Base-by-base conservation (phyloP, 1,284 basidiomycete species). In the Polyporus tsugae region DNA sequence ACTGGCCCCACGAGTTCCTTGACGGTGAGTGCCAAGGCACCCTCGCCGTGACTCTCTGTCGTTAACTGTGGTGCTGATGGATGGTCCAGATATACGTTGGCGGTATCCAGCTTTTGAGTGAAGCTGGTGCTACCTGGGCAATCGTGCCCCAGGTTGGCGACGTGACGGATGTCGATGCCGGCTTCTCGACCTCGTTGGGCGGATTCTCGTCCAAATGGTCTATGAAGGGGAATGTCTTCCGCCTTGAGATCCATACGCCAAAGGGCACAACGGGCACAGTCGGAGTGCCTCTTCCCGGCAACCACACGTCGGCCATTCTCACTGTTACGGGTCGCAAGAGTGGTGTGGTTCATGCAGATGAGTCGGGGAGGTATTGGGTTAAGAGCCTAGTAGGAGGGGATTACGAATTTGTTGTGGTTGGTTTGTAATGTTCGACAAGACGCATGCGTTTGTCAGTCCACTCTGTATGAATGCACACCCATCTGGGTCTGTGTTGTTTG, bases 1-100 rank as follows among this genome's bases (percentile, higher is more conserved):
- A 72, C 71, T 3, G 71, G 71, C 19, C 71, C 71, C 7, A 72
- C 71, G 29, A 72, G 68, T 60, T 68, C 71, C 1, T 62, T 72
- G 13, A 72, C 71, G 60, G 71, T 68, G 33, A 19, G 52, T 49
- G 9, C 46, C 46, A 6, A 10, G 6, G 46, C 2, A 2, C n/a
- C 46, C 22, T 49, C n/a, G 19, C 6, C 7, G 6, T 49, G 52
- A 55, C 25, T 13, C 5, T 33, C 1, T 29, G 29, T 29, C 29
- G 29, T 29, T 49, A 29, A 55, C 25, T 13, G 1, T 33, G 29
- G 52, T 55, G 29, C 33, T 55, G 17, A 55, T 19, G 29, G 29
- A 35, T 35, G 15, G 15, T 35, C 29, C 52, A 72, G 71, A 68
- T 64, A 22, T 72, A 52, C 38, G 42, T 70, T 36, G 68, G 62